Conservation (phyloP, 2,329 filamentous ascomycete species). For the Fusarium sp. region DNA sequence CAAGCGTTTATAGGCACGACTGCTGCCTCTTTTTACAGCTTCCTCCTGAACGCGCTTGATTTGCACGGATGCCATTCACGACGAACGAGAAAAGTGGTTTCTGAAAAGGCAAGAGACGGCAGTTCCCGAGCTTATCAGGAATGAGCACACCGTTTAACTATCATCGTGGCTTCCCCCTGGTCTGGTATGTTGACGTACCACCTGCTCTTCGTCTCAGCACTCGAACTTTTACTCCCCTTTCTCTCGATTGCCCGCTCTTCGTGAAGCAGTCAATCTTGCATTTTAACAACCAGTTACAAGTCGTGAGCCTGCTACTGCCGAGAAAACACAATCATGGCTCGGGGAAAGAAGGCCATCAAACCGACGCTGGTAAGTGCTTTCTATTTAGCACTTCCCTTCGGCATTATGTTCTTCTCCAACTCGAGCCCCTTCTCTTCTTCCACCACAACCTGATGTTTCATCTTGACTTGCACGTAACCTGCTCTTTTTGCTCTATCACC, state of each 20-base stretch:
- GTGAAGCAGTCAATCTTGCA: constrained; percentile 1
- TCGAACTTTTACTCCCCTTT: background rate
- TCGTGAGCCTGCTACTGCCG: constrained; percentile 1
- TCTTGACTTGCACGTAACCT: constrained; percentile 30
- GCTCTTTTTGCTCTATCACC: constrained; percentile 37
- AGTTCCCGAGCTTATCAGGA: background rate
- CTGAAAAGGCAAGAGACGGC: background rate
- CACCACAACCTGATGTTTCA: constrained; percentile 5
- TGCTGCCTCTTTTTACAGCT: background rate
- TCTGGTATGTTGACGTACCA: background rate
- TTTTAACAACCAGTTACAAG: background rate
- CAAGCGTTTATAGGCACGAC: background rate
- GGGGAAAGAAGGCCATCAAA: constrained; percentile 34
- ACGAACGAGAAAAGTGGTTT: background rate
- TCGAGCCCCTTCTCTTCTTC: constrained; percentile 37
- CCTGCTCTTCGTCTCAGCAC: background rate
- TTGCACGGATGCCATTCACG: background rate
- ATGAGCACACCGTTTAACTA: background rate
- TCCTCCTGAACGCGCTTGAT: background rate
- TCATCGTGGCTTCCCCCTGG: constrained; percentile 13
- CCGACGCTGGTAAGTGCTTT: constrained; percentile 29
- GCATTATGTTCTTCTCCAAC: constrained; percentile 26
- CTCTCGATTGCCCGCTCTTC: background rate
- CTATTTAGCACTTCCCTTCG: constrained; percentile 10
- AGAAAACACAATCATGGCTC: constrained; percentile 24